A percentile compares a stretch with the other conserved stretches of the same genome.
Conservation (phyloP, 2,329 filamentous ascomycete genomes). For the Emericellopsis atlantica region DNA sequence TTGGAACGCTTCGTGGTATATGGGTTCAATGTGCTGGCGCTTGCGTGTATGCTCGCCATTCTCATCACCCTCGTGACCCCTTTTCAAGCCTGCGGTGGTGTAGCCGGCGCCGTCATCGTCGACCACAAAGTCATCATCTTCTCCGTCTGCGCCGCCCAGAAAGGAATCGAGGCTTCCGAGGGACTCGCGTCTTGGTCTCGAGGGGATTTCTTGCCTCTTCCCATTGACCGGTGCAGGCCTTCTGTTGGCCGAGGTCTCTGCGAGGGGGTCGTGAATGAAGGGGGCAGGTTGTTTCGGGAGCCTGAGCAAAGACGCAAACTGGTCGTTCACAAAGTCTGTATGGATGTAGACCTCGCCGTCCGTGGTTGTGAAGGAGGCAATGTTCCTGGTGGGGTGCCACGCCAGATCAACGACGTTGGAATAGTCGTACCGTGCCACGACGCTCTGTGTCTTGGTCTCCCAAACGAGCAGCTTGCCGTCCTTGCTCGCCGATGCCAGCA, state of each 20-base stretch:
- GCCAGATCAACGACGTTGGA: slow-evolving; percentile 72
- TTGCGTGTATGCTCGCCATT: slow-evolving; percentile 32
- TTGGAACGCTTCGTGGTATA: slow-evolving; percentile 77
- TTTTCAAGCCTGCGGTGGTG: slow-evolving; percentile 43
- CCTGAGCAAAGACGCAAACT: slow-evolving; percentile 43
- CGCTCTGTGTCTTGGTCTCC: slow-evolving; percentile 78
- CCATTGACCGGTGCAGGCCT: slow-evolving; percentile 43
- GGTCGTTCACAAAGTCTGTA: slow-evolving; percentile 51
- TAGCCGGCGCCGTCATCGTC: slow-evolving; percentile 96
- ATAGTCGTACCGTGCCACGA: slow-evolving; percentile 69
- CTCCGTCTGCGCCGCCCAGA: slow-evolving; percentile 45
- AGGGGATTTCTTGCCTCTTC: slow-evolving; percentile 28
- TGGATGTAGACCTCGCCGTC: slow-evolving; percentile 92
- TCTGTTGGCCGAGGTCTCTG: slow-evolving; percentile 55
- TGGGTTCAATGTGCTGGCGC: slow-evolving; percentile 41
- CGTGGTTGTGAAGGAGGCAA: slow-evolving; percentile 81
- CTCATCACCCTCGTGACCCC: slow-evolving; percentile 40
- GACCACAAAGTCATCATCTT: slow-evolving; percentile 73
- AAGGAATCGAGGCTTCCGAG: slow-evolving; percentile 73
- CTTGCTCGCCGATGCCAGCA: slow-evolving; percentile 60
- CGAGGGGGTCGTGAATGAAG: slow-evolving; percentile 69
- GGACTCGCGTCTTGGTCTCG: slow-evolving; percentile 46
- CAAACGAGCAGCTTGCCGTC: slow-evolving; percentile 67
- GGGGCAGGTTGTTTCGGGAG: slow-evolving; percentile 61
- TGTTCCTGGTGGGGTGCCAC: slow-evolving; percentile 86